Base-by-base conservation (phyloP, 1,284 basidiomycete genomes). In the Butyriboletus regius region DNA sequence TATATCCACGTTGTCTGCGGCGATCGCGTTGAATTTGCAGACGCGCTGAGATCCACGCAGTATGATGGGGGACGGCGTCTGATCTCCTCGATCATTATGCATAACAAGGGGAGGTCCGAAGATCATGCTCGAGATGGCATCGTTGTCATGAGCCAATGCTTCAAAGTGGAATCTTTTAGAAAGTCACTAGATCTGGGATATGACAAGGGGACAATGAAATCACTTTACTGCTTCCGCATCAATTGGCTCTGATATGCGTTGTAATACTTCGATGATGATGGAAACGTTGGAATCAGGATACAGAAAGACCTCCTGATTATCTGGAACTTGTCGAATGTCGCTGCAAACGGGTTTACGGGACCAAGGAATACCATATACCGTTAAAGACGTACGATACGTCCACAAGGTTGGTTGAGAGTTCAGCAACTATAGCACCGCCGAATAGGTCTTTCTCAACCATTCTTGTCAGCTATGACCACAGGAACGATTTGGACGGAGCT, bases 221-320 rank as follows among this genome's bases (percentile, higher is more conserved):
- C 64, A 90, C 89, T 76, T 87, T 59, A 81, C 78, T 24, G 88
- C 88, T 14, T 60, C 48, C n/a, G 29, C 20, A 48, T 85, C 82
- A 32, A 73, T 68, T 20, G 67, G 68, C 43, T 83, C 75, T 31
- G 74, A 64, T 41, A 94, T 86, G 40, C 78, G 72, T 67, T 91
- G 71, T 8, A 98, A 73, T 17, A 97, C 80, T 66, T 99, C 96
- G 22, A 97, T 68, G 50, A 98, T 82, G 54, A 94, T 77, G 60
- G 87, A 91, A 56, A 20, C 38, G 24, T 50, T 86, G 73, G 54
- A 81, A 83, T 81, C 69, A 3, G 79, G 76, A 44, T 84, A 84
- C 35, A 98, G 69, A 66, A 92, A 88, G 39, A 98, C 94, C 67
- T 98, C 96, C 69, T 99, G 95, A 13, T 82, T 93, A 67, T 98